Conservation (phyloP, 2,329 filamentous ascomycete genomes). For the Fusarium anthophilum region DNA sequence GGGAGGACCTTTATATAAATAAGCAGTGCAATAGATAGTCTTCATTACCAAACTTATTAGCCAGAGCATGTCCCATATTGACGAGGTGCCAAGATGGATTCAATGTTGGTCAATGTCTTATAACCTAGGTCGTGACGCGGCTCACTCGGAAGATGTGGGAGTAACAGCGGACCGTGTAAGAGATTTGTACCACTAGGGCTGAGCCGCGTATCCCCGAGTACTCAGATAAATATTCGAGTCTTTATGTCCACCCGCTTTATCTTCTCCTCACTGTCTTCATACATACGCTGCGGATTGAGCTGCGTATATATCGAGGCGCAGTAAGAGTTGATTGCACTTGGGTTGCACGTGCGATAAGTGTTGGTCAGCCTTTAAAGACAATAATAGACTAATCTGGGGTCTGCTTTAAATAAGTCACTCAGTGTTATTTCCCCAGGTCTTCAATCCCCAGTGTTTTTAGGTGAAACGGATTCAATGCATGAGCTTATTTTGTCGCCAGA, state of each 20-base stretch:
- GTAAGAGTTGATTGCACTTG: constrained; percentile 11
- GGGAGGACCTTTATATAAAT: neutral
- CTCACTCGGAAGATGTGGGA: neutral
- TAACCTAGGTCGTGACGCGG: neutral
- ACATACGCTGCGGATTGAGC: neutral
- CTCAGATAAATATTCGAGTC: too few relatives aligned
- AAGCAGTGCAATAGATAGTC: neutral
- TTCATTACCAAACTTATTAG: neutral
- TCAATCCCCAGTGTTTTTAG: neutral
- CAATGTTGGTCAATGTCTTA: neutral
- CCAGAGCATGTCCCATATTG: neutral
- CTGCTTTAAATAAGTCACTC: neutral
- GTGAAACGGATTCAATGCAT: neutral
- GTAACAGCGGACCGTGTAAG: neutral
- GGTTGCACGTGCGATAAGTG: constrained; percentile 14
- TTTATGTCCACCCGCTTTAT: neutral
- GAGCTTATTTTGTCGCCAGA: constrained; percentile 19
- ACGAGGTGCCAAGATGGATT: neutral
- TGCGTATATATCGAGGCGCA: constrained; percentile 36
- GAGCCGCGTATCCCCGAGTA: neutral
- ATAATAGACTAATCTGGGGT: neutral
- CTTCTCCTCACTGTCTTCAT: neutral
- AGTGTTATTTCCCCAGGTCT: constrained; percentile 3
- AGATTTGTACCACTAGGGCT: neutral
- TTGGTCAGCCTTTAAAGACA: constrained; percentile 17